phyloP scores from a whole-genome alignment of 495 filamentous ascomycete species.

The Aeminium ludgeri region DNA sequence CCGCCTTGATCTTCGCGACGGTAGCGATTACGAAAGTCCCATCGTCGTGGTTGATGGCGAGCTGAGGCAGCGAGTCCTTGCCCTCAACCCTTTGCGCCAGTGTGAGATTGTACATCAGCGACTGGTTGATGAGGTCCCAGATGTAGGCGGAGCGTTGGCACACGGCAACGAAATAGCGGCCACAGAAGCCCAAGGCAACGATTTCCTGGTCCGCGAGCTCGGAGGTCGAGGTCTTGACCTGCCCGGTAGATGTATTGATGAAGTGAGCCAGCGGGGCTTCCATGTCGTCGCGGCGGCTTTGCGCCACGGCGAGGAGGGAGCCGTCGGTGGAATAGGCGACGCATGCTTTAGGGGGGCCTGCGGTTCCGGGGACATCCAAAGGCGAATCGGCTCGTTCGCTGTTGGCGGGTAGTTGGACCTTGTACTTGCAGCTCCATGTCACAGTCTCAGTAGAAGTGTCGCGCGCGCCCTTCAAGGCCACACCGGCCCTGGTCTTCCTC shows the following conservation, averaged over 20 bases:
- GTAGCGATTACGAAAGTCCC: slow-evolving; percentile 17
- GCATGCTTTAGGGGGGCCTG: slow-evolving; percentile 28
- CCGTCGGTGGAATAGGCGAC: slow-evolving; percentile 74
- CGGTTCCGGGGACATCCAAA: slow-evolving; percentile 14
- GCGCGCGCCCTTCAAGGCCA: slow-evolving; percentile 36
- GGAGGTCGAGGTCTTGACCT: slow-evolving; percentile 34
- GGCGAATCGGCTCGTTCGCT: slow-evolving; percentile 26
- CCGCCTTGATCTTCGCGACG: neutral
- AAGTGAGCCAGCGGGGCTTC: slow-evolving; percentile 38
- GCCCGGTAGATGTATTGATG: slow-evolving; percentile 41
- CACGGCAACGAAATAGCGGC: slow-evolving; percentile 43
- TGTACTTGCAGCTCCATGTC: slow-evolving; percentile 55
- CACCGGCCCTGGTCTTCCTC: slow-evolving; percentile 42
- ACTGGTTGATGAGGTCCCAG: slow-evolving; percentile 49
- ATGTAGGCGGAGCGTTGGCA: slow-evolving; percentile 22
- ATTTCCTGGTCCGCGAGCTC: slow-evolving; percentile 39
- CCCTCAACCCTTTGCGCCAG: neutral
- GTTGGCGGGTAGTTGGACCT: slow-evolving; percentile 27
- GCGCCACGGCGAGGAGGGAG: slow-evolving; percentile 52
- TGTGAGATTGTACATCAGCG: slow-evolving; percentile 31
- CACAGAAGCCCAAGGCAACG: slow-evolving; percentile 39
- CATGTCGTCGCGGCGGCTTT: slow-evolving; percentile 27
- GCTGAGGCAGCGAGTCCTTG: too few species aligned
- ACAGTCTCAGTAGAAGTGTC: slow-evolving; percentile 38
- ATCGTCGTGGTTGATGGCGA: slow-evolving; percentile 41